Base-by-base conservation (phyloP, 805 yeast species). In the Cyberlindnera amylophila region DNA sequence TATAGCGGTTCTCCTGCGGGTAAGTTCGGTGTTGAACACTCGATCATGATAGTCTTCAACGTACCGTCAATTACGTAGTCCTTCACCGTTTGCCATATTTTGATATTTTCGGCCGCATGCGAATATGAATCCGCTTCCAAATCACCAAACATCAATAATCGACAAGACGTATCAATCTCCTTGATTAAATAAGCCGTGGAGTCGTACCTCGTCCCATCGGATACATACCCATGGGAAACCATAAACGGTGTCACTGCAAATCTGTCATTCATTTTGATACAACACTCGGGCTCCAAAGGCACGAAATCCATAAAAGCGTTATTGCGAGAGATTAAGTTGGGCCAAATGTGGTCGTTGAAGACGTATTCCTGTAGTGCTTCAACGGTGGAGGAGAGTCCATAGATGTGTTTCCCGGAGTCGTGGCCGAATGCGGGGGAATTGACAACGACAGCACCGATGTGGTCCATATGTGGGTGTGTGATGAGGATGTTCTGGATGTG, bases 381-480 rank as follows among this genome's bases (percentile, higher is more conserved):
- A 2, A 79, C 64, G 0, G 91, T 81, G 21, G 67, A 61, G 0
- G 57, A 49, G 3, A 79, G 61, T 0, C 88, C 95, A 47, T 69
- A 74, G 4, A 87, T 57, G 3, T 54, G 52, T 53, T 75, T 81
- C 1, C 63, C 60, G 6, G 55, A 49, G 11, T 49, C 39, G 15
- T 46, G 36, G 9, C 57, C 45, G 49, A 75, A 70, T 13, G 72
- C 69, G 0, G 96, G 86, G 3, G 90, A 77, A 56, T 88, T 88
- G 39, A 89, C 63, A 0, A 82, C 77, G 36, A 89, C 57, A 0
- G 83, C 86, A 9, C 74, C 58, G 12, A 87, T 69, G 59, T 89
- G 97, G 60, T 89, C 97, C 39, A 89, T 57, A 62, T 89, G 97
- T 0, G 91, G 77, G 61, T 89, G 97, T 1, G 96, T 77, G 21